These are phyloP conservation scores for Saccharomyces hybrid DNA, from an alignment of 1,139 yeast species.

Conservation along the genomic window DNA sequence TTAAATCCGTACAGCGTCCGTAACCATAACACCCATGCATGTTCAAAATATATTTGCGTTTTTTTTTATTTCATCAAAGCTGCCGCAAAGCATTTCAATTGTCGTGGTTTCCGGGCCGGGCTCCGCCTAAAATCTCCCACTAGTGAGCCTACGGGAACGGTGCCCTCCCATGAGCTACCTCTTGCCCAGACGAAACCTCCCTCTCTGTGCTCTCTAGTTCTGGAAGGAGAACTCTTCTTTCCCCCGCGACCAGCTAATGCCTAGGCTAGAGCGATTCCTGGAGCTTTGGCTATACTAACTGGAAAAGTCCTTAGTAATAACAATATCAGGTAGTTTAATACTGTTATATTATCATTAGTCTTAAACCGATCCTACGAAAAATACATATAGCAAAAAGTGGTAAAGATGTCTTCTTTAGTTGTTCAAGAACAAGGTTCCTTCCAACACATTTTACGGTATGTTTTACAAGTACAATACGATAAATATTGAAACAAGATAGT, in stretches of 20 bases:
- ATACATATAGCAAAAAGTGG: slow-evolving; percentile 11
- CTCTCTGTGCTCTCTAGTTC: background rate
- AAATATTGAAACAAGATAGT: too few species aligned
- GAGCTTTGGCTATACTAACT: background rate
- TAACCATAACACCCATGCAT: too few species aligned
- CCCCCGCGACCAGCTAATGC: background rate
- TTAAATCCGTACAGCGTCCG: too few species aligned
- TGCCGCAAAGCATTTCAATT: too few species aligned
- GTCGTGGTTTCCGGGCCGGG: too few species aligned
- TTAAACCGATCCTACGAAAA: slow-evolving; percentile 2
- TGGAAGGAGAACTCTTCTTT: background rate
- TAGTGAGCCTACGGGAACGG: too few species aligned
- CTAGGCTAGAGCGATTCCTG: background rate
- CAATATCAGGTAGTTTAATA: slow-evolving; percentile 1
- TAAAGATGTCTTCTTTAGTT: slow-evolving; percentile 58
- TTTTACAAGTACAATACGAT: slow-evolving; percentile 21
- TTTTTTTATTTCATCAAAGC: too few species aligned
- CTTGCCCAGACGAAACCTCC: background rate
- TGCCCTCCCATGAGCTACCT: background rate
- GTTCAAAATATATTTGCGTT: too few species aligned
- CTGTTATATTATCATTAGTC: background rate
- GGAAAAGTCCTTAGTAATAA: background rate
- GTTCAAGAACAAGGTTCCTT: slow-evolving; percentile 71
- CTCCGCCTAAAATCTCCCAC: too few species aligned
- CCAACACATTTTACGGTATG: slow-evolving; percentile 75